phyloP scores from a whole-genome alignment of 768 basidiomycete species.

The Kwoniella pini region DNA sequence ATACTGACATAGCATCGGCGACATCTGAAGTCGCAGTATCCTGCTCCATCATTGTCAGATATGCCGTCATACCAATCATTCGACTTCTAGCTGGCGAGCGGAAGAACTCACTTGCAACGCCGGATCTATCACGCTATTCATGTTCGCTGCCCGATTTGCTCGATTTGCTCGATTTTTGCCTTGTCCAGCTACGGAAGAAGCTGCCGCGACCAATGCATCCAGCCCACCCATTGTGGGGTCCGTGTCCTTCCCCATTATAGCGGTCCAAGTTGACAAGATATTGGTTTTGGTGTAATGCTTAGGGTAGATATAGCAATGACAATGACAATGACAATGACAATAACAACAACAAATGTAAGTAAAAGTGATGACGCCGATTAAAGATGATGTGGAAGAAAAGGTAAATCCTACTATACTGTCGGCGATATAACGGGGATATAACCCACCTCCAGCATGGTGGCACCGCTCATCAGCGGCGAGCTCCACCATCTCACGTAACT shows the following conservation, averaged over 20 bases:
- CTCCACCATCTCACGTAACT: too few species aligned
- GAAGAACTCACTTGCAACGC: slow-evolving; percentile 20
- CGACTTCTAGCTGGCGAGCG: background rate
- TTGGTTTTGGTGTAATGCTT: background rate
- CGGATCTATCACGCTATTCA: slow-evolving; percentile 28
- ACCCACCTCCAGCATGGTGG: too few species aligned
- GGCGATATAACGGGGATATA: too few species aligned
- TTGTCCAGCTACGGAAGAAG: slow-evolving; percentile 21
- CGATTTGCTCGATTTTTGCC: slow-evolving; percentile 13
- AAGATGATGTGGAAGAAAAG: slow-evolving; percentile 16
- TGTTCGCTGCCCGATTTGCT: background rate
- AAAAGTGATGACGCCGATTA: slow-evolving; percentile 20
- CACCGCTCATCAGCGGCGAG: background rate
- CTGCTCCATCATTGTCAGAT: background rate
- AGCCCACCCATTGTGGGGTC: slow-evolving; percentile 26
- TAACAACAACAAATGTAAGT: background rate
- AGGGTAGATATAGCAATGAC: background rate
- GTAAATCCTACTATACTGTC: background rate
- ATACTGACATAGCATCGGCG: slow-evolving; percentile 16
- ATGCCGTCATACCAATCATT: background rate
- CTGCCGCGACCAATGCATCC: slow-evolving; percentile 28
- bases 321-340: background rate
- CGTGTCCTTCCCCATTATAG: slow-evolving; percentile 11
- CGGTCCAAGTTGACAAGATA: background rate
- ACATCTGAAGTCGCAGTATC: background rate